Conservation (phyloP, 1,284 basidiomycete genomes). For the Ganoderma boninense region DNA sequence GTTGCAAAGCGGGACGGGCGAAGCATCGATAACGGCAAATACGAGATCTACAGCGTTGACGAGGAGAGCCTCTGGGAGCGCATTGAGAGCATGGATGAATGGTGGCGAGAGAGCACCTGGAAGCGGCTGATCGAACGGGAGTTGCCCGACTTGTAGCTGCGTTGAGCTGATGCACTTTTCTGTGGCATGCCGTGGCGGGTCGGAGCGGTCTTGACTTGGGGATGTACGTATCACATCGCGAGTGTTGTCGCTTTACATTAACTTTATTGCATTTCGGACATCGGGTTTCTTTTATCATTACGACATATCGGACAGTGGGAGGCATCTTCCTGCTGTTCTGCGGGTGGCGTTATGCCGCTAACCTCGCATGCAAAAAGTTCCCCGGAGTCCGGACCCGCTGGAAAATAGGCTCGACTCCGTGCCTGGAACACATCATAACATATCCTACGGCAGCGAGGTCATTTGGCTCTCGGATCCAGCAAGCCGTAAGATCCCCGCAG, state of each 20-base stretch:
- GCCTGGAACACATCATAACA: slow-evolving; percentile 3
- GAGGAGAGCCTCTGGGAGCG: slow-evolving; percentile 86
- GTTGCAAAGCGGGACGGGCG: slow-evolving; percentile 75
- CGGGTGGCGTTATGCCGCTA: background rate
- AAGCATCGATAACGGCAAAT: slow-evolving; percentile 75
- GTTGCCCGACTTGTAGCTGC: slow-evolving; percentile 78
- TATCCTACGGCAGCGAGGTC: background rate
- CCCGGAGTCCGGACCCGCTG: background rate
- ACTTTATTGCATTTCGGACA: slow-evolving; percentile 23
- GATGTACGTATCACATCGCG: slow-evolving; percentile 6
- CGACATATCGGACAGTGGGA: background rate
- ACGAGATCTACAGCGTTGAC: slow-evolving; percentile 87
- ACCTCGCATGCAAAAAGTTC: background rate
- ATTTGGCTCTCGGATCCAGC: background rate
- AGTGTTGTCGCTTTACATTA: slow-evolving; percentile 19
- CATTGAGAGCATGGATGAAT: slow-evolving; percentile 83
- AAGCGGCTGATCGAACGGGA: slow-evolving; percentile 85
- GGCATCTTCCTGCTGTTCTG: background rate
- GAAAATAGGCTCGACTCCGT: slow-evolving; percentile 4
- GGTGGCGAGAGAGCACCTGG: slow-evolving; percentile 96
- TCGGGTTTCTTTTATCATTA: background rate
- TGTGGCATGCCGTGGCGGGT: background rate
- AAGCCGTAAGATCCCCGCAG: background rate
- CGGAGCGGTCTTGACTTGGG: background rate
- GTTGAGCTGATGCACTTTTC: slow-evolving; percentile 2